Evolutionary conservation across 2,329 filamentous ascomycete genomes (phyloP).

Genomic region (Diaporthe eres): DNA sequence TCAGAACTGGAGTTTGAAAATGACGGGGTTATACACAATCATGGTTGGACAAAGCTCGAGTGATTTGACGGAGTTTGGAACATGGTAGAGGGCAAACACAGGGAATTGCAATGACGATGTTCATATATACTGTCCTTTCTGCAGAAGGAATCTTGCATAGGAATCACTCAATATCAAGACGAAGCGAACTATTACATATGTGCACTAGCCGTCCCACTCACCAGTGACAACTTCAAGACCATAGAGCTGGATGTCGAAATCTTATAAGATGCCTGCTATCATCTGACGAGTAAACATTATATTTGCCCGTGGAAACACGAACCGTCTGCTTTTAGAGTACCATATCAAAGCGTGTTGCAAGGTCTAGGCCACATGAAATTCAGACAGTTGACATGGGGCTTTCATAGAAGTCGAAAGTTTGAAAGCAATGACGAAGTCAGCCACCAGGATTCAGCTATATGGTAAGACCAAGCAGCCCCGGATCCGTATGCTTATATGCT

Average conservation of each 20-base stretch:
- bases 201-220: neutral
- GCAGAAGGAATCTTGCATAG: neutral
- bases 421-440: no score
- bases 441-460: no score
- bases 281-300: no score
- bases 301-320: no score
- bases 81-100: conserved; percentile 35
- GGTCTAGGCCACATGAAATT: no score
- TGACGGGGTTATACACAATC: conserved; percentile 58
- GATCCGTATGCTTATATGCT: neutral
- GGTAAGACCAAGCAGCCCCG: neutral
- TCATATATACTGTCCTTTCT: conserved; percentile 3
- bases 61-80: conserved; percentile 43
- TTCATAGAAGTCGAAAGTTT: no score
- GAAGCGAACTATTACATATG: neutral
- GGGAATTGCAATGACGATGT: neutral
- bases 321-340: no score
- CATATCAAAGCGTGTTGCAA: no score
- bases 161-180: neutral
- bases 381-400: no score
- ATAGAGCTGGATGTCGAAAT: neutral
- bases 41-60: conserved; percentile 55
- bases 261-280: neutral
- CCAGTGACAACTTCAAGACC: neutral
- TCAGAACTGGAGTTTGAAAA: conserved; percentile 79